Base-by-base conservation (phyloP, 805 yeast species). In the Hanseniaspora pseudoguilliermondii region DNA sequence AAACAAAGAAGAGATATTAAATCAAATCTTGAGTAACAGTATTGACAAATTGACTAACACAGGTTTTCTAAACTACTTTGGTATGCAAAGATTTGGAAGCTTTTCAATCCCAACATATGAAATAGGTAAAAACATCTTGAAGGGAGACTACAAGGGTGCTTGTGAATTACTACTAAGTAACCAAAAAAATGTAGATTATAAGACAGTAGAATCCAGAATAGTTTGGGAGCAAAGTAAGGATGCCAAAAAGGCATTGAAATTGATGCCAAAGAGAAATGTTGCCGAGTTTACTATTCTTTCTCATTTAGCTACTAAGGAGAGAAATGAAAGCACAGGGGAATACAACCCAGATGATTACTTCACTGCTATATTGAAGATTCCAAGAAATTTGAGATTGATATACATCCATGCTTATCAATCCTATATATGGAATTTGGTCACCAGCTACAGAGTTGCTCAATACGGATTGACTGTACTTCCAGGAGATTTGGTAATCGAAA, bases 61-160 rank as follows among this genome's bases (percentile, higher is more conserved):
- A 32, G 99, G 99, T 0, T 93, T 87, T 64, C 84, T 93, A 60
- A 93, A 93, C 68, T 93, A 93, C 66, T 93, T 78, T 67, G 99
- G 99, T n/a, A 84, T 93, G 90, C 99, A 93, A 73, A 75, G 99
- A 65, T 93, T 93, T 67, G 99, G 99, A 32, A 90, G 98, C 0
- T 91, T 88, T 65, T 86, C 96, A 13, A 76, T 89, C 32, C 87
- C 97, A 2, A 90, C 98, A 0, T 97, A 93, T 68, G 78, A 76
- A 34, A 75, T 90, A 54, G 99, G 99, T 49, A 79, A 79, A 59
- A 76, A 76, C 59, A 73, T 91, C 29, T 71, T 93, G 50, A 74
- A 79, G 49, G 80, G 79, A 38, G 81, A 89, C 57, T 93, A 95
- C 89, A 77, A 84, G 62, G 75, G 73, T 15, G 96, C 95, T 1